These are phyloP conservation scores for Hymenoscyphus repandus DNA, from an alignment of 2,329 filamentous ascomycete species.

Conservation along the genomic window DNA sequence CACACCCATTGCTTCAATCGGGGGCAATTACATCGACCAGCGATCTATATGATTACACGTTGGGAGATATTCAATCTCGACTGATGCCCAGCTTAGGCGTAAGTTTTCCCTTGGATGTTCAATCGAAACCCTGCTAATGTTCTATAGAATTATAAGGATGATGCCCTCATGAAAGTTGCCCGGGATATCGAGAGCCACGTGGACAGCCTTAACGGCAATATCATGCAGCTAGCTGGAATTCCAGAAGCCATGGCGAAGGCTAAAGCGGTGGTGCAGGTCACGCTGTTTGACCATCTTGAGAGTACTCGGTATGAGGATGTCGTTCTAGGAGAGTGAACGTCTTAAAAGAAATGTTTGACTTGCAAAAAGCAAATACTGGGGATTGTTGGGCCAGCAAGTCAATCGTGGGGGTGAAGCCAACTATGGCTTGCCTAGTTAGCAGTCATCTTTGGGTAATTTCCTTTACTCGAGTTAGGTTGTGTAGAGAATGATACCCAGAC, in stretches of 20 bases:
- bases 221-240: slow-evolving; percentile 29
- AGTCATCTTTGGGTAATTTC: too few relatives aligned
- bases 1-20: slow-evolving; percentile 28
- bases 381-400: too few relatives aligned
- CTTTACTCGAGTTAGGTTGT: too few relatives aligned
- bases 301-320: slow-evolving; percentile 28
- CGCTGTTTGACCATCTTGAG: slow-evolving; percentile 28
- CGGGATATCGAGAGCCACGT: slow-evolving; percentile 28
- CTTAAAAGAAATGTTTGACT: too few relatives aligned
- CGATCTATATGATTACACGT: slow-evolving; percentile 14
- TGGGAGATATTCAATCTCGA: slow-evolving; percentile 5
- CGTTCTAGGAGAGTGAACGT: slow-evolving; percentile 19
- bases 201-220: slow-evolving; percentile 29
- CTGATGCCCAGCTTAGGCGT: slow-evolving; percentile 16
- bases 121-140: slow-evolving; percentile 13
- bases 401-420: too few relatives aligned
- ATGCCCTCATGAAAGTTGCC: slow-evolving; percentile 24
- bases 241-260: slow-evolving; percentile 26
- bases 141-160: slow-evolving; percentile 22
- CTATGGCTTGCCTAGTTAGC: too few relatives aligned
- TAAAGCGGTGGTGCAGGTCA: slow-evolving; percentile 29
- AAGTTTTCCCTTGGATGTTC: slow-evolving; percentile 9
- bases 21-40: slow-evolving; percentile 9
- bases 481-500: too few relatives aligned
- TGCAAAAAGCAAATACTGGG: too few relatives aligned